A percentile compares a stretch with the other conserved stretches of the same genome.
Conservation (phyloP, 2,329 filamentous ascomycete genomes). For the Fusarium sp. region DNA sequence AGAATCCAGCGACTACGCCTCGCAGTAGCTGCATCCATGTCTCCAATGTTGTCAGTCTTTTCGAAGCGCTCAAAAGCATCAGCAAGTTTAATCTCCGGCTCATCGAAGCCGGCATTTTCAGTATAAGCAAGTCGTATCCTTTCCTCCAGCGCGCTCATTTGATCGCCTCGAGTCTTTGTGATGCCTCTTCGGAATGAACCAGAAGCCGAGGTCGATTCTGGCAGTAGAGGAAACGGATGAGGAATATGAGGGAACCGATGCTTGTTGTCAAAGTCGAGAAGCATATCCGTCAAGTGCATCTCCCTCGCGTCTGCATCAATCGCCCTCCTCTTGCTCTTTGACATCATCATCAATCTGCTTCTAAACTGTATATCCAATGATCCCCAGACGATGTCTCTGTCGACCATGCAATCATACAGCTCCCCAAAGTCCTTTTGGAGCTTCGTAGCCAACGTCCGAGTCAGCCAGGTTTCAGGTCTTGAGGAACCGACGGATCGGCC, state of each 20-base stretch:
- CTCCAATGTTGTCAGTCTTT: slow-evolving; percentile 59
- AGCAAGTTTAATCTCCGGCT: slow-evolving; percentile 64
- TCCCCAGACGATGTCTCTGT: slow-evolving; percentile 73
- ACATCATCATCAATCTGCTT: slow-evolving; percentile 72
- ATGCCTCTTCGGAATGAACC: slow-evolving; percentile 46
- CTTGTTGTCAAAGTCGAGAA: slow-evolving; percentile 71
- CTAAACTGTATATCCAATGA: slow-evolving; percentile 67
- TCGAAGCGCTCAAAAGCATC: slow-evolving; percentile 66
- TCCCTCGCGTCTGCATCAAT: slow-evolving; percentile 62
- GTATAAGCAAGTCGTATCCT: slow-evolving; percentile 66
- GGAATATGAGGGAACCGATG: slow-evolving; percentile 72
- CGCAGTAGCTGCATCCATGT: slow-evolving; percentile 63
- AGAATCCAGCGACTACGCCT: slow-evolving; percentile 69
- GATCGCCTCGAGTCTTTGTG: slow-evolving; percentile 38
- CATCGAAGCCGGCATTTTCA: slow-evolving; percentile 68
- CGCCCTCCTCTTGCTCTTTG: slow-evolving; percentile 53
- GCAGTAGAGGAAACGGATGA: slow-evolving; percentile 72
- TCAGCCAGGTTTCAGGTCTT: slow-evolving; percentile 67
- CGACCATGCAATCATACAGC: slow-evolving; percentile 76
- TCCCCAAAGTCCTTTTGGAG: slow-evolving; percentile 74
- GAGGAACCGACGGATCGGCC: slow-evolving; percentile 39
- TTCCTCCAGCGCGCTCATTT: slow-evolving; percentile 51
- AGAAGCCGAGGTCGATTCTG: slow-evolving; percentile 55
- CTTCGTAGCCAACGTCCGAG: slow-evolving; percentile 62
- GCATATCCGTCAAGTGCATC: slow-evolving; percentile 72